Evolutionary conservation across 179 eudicot species (phyloP), one percentile per base, ranked within the genome.

Genomic region (Heliamphora pulchella): DNA sequence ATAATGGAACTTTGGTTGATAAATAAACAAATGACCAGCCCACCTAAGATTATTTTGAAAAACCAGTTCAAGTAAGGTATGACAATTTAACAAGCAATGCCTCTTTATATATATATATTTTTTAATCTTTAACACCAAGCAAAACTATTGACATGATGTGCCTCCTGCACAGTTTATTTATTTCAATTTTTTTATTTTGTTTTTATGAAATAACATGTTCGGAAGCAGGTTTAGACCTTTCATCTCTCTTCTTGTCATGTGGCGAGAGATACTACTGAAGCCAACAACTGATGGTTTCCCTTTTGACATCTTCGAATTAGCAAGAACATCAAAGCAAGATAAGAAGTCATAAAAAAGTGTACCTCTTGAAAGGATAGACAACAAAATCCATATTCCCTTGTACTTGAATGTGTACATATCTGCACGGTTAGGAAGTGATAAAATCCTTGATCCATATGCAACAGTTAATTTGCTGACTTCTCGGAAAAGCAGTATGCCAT

Each of bases 401-500:
- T 96, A 96, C 83, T 96, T 96, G 87, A 89, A 96, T 53, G 90
- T 82, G 89, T 96, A 96, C 46, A 91, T 82, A 82, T 96, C 99
- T 75, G 94, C 86, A 76, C 76, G 85, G 85, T 86, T 94, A 8
- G 93, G 88, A 76, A 90, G 78, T 53, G 91, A 84, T 79, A 91
- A 76, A 78, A 94, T 86, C 80, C 96, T 86, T 57, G 99, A 89
- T 71, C 99, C 99, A 80, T 96, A 96, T 78, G 98, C 96, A 81
- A 96, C 98, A 61, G 91, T 84, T 77, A 96, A 79, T 80, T 94
- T 96, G 93, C 99, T 96, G 71, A 96, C 92, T 90, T 96, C 98
- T 78, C 99, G 92, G 82, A 96, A 96, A 75, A 96, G 97, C 80
- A 96, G 92, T 79, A 96, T 96, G 81, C 99, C 99, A 81, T 94